Evolutionary conservation across 31 red algal species (phyloP), one percentile per base, ranked within the genome.

Genomic region (Asparagopsis taxiformis): DNA sequence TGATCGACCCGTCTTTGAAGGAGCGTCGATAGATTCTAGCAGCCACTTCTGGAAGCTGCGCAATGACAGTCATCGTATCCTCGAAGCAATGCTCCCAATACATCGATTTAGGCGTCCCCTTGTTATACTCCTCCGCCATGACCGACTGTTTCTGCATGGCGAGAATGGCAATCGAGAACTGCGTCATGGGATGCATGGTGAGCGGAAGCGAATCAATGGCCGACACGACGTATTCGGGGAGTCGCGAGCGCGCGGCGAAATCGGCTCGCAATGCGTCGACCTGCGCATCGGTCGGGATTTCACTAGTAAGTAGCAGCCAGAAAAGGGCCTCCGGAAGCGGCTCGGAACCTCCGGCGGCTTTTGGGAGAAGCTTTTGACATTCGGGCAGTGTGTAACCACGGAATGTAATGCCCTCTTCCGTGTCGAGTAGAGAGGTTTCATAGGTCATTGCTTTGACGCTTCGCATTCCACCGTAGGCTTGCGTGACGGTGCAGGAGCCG

Each of bases 401-500:
- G 79, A 97, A 97, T 31, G 83, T 75, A 74, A 97, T 97, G 53
- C 94, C 94, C 26, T 92, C 82, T 65, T 84, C 70, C 26, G 87
- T 56, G 58, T 97, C 94, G 26, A 97, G 67, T 34, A 89, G 78
- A 44, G 94, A 97, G 11, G 94, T 97, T 73, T 97, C 94, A 55
- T 93, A 97, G 0, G 83, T 88, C 94, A 97, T 97, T 70, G 58
- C 31, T 62, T 97, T 97, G 55, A 97, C 81, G 51, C 75, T 64
- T 7, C 94, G 80, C 94, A 97, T 97, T 10, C 94, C 94, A 22
- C 94, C 94, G 59, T 92, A 97, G 13, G 82, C 88, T 59, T 97
- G 94, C 35, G 68, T 75, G 7, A 97, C 88, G 3, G 94, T 97
- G 50, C 81, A 88, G 2, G 75, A 70, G 43, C 82, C 94, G 9